Base-by-base conservation (phyloP, 495 filamentous ascomycete genomes). In the Talaromyces wortmannii region DNA sequence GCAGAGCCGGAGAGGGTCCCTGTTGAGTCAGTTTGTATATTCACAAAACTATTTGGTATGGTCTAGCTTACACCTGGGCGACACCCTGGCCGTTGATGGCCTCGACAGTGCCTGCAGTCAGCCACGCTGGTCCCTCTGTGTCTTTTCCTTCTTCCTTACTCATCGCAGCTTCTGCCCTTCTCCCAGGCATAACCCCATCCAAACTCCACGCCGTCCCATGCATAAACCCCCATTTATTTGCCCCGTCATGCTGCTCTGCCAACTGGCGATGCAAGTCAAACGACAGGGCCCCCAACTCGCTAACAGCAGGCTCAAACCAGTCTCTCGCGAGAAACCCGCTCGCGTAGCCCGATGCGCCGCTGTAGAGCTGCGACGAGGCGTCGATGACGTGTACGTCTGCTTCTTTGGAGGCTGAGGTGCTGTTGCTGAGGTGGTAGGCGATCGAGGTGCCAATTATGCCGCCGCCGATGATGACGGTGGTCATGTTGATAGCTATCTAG, bases 401-500 rank as follows among this genome's bases (percentile, higher is more conserved):
- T 10, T 77, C 68, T 4, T 76, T 67, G 50, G 50, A 60, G n/a
- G 67, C 48, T 16, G 64, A 64, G 2, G 23, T 23, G 23, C 29
- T 13, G 33, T 81, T 68, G 17, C 81, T 81, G 45, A 90, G 78
- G 63, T 89, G 90, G 67, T 87, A 91, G 10, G 88, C 89, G 23
- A 85, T 88, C n/a, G 86, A 86, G 47, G 81, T 66, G 56, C 87
- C 87, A 42, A 94, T 89, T 67, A 94, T 91, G 50, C 89, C 89
- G 49, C 81, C 80, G 48, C 89, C 89, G 47, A 94, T 67, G 55
- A 92, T 91, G 31, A 91, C 80, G 16, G 84, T 91, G 29, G 72
- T 55, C 74, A 76, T 76, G 40, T 63, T 60, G 23, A 23, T 23
- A 23, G 1, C 23, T 23, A 23, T 23, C 23, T 23, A 23, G 23